Base-by-base conservation (phyloP, 495 filamentous ascomycete species). In the Aspergillus bertholletiae region DNA sequence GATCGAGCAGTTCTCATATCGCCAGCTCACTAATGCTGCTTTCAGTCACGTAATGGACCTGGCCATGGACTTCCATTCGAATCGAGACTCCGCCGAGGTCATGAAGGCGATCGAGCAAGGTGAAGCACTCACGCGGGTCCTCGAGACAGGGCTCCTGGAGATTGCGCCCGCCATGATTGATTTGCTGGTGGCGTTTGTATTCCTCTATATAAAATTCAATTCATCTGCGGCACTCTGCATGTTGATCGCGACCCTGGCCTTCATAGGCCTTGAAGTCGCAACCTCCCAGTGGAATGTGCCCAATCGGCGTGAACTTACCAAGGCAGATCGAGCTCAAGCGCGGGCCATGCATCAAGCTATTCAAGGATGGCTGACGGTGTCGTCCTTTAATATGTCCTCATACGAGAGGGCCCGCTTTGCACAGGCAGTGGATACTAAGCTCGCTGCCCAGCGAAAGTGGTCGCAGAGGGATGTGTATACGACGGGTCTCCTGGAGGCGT, bases 31-130 rank as follows among this genome's bases (percentile, higher is more conserved):
- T 20, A 54, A 60, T 46, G 54, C 54, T 15, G 62, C 65, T 35
- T 65, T 65, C 39, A 43, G 40, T n/a, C 61, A 64, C 52, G 61
- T 64, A 20, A 43, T 64, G 54, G 32, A 32, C 11, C 46, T 64
- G 3, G 7, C 34, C n/a, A 13, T 39, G 9, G 34, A 39, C 7
- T 39, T 39, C 12, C 34, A 39, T 13, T 3, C n/a, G 5, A 17
- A 3, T 3, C 7, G n/a, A 13, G 12, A 17, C n/a, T 15, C n/a
- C 3, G 5, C 12, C 34, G 58, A 61, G 26, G 61, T 64, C 2
- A 61, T 58, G 60, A 61, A 57, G 15, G 56, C 58, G 9, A 51
- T 64, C 39, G 55, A 59, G 13, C 50, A 64, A 34, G 55, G 61
- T 11, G 51, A 35, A 27, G 32, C 61, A 7, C 40, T 60, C 20